Base-by-base conservation (phyloP, 1,284 basidiomycete species). In the Cryptococcus sp. region DNA sequence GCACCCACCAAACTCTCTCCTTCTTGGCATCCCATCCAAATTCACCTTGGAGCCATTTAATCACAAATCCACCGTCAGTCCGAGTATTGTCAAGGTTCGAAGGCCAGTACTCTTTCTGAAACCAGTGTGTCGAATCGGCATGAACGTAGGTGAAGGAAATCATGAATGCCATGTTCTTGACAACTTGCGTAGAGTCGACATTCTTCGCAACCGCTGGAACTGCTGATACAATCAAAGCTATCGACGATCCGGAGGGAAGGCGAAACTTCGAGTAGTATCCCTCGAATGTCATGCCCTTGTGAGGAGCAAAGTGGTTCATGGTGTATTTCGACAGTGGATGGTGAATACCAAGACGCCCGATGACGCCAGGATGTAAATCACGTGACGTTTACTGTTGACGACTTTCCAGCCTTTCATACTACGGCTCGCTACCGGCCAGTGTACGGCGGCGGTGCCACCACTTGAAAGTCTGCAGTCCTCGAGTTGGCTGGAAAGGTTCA, bases 241-340 rank as follows among this genome's bases (percentile, higher is more conserved):
- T 46, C 14, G 63, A 64, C 7, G 55, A 53, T 18, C 56, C 55
- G 1, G 60, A 62, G 14, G 63, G 55, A 4, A 64, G 57, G 14
- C 57, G 49, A 45, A 62, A 64, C 25, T 59, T 60, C 42, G 52
- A 54, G 48, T 64, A 64, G 43, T 56, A 62, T 14, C 63, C 63
- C 39, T 64, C 61, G 51, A 64, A 64, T 1, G 53, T 49, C 2
- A 55, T 51, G 3, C 46, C 47, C 19, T 23, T 41, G 48, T 64
- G 62, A 2, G 62, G 62, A 18, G 50, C 41, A 45, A 49, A 57
- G 41, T 55, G 59, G 22, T 50, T 44, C 46, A 55, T 55, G 16
- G 18, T 32, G 28, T 11, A 4, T 4, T 28, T 4, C 28, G 11
- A 28, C 28, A 28, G 28, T 28, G 28, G 11, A 28, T 11, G 28